Base-by-base conservation (phyloP, 352 stramenopile genomes). In the Phytophthora sojae region DNA sequence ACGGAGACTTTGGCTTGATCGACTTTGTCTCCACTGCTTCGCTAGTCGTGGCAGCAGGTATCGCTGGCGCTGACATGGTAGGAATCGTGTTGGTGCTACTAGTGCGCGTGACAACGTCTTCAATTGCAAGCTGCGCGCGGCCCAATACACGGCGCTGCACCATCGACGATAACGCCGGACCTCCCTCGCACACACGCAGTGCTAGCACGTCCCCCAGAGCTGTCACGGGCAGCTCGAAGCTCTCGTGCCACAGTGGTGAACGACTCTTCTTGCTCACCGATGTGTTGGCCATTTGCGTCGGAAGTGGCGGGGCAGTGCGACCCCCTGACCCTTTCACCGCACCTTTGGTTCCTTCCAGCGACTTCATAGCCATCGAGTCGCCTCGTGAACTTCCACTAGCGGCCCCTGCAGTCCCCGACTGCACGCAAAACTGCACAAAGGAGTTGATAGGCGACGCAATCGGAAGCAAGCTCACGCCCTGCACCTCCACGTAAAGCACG, bases 391-490 rank as follows among this genome's bases (percentile, higher is more conserved):
- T 52, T 44, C 54, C 35, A 57, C 9, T 32, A 26, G 12, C 42
- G 7, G 44, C 44, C 29, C 30, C 67, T 12, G 30, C 29, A 17
- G 47, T 39, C 39, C 51, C 56, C 23, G 69, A 59, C 30, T 85
- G 75, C 35, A 89, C 64, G 37, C 69, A 64, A 54, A 92, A 73
- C 63, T 88, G 76, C 45, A 94, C 66, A 63, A 91, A 85, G 23
- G 77, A 79, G 60, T 90, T 81, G 56, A 88, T 73, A 0, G 81
- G 64, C 26, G 88, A 88, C 17, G 79, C 82, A 26, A 89, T 66
- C 6, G 88, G 84, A 21, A 95, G 75, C 21, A 91, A 80, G 61
- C 87, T 95, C 66, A 90, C 80, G 50, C 83, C 76, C 52, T 84
- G 73, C 26, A 93, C 67, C 14, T 93, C 80, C 8, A 93, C 74